These are phyloP conservation scores for Leccinum variicolor DNA, from an alignment of 768 basidiomycete genomes.

Conservation along the genomic window DNA sequence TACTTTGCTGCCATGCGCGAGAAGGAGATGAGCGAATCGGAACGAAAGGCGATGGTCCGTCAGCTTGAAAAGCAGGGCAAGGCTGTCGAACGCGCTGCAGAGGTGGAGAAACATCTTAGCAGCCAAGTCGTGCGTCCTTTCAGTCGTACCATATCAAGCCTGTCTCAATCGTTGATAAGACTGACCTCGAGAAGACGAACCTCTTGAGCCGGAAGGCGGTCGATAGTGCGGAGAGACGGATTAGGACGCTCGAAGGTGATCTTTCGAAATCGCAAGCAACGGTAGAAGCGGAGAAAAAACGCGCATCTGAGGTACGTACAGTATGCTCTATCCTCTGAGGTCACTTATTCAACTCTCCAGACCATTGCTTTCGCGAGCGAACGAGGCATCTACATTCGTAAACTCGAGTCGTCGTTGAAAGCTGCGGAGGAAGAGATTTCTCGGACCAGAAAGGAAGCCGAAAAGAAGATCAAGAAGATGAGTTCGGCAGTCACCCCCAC, in stretches of 20 bases:
- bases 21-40: conserved; percentile 77
- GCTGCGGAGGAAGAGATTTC: conserved; percentile 44
- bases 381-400: conserved; percentile 22
- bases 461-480: conserved; percentile 49
- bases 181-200: conserved; percentile 46
- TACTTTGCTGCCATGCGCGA: conserved; percentile 88
- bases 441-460: conserved; percentile 48
- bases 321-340: conserved; percentile 2
- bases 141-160: neutral
- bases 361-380: conserved; percentile 31
- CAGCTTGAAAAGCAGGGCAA: conserved; percentile 57
- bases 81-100: conserved; percentile 62
- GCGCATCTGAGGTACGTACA: conserved; percentile 37
- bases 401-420: conserved; percentile 17
- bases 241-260: conserved; percentile 31
- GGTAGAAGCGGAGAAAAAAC: conserved; percentile 38
- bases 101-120: conserved; percentile 57
- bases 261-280: conserved; percentile 31
- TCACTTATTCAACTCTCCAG: conserved; percentile 21
- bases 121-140: conserved; percentile 54
- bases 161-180: conserved; percentile 22
- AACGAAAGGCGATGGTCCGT: conserved; percentile 62
- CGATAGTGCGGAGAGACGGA: conserved; percentile 25
- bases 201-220: conserved; percentile 29
- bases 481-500: conserved; percentile 28